Evolutionary conservation across 2,329 filamentous ascomycete genomes (phyloP).

Genomic region (Fusarium haematococcum): DNA sequence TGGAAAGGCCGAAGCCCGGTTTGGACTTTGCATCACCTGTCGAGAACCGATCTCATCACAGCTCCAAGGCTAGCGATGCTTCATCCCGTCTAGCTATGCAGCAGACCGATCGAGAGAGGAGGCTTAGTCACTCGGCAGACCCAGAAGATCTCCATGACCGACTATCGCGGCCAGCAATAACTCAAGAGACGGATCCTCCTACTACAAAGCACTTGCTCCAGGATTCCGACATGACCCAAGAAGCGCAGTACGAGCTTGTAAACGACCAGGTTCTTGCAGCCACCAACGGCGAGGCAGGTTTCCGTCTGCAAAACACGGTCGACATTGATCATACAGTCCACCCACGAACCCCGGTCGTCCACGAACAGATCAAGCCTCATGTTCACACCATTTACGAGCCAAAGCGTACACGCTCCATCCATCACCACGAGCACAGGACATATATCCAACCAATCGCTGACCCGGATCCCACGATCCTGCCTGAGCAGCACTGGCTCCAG

Average conservation of each 20-base stretch:
- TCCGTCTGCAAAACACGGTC: slow-evolving; percentile 26
- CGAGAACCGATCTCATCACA: not conserved
- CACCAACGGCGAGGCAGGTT: slow-evolving; percentile 12
- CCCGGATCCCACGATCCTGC: slow-evolving; percentile 34
- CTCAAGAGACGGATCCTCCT: not conserved
- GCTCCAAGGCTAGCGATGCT: not conserved
- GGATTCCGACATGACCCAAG: slow-evolving; percentile 12
- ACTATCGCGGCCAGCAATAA: slow-evolving; percentile 26
- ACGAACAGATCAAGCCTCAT: slow-evolving; percentile 35
- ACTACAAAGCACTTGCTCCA: not conserved
- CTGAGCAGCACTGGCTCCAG: slow-evolving; percentile 37
- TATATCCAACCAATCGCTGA: slow-evolving; percentile 42
- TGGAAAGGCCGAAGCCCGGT: slow-evolving; percentile 28
- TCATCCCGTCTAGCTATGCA: not conserved
- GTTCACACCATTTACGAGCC: slow-evolving; percentile 38
- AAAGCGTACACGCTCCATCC: slow-evolving; percentile 37
- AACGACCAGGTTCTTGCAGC: slow-evolving; percentile 19
- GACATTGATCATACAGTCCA: slow-evolving; percentile 39
- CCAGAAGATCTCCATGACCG: slow-evolving; percentile 16
- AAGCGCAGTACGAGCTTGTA: slow-evolving; percentile 15
- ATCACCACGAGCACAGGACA: slow-evolving; percentile 38
- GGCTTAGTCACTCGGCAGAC: slow-evolving; percentile 4
- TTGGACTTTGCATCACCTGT: not conserved
- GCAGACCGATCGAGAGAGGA: not conserved
- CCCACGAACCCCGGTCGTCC: slow-evolving; percentile 21